Conservation (phyloP, 257 asterid genomes). For the Craterostigma plantagineum region DNA sequence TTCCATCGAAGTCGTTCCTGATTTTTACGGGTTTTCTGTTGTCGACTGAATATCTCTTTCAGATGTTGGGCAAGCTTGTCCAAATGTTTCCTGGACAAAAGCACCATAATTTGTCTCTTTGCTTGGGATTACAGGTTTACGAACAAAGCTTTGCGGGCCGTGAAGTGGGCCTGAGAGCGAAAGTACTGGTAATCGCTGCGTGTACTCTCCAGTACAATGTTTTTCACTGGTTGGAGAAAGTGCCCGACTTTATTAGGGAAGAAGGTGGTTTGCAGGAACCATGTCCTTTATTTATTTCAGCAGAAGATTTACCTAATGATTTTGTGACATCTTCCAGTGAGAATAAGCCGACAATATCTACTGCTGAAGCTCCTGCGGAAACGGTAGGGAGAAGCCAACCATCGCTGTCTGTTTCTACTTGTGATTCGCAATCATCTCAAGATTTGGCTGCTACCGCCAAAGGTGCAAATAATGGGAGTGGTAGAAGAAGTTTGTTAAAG, state of each 20-base stretch:
- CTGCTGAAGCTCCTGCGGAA: slow-evolving; percentile 24
- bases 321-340: slow-evolving; percentile 20
- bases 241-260: slow-evolving; percentile 36
- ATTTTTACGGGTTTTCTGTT: slow-evolving; percentile 69
- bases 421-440: slow-evolving; percentile 21
- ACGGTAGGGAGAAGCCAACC: slow-evolving; percentile 29
- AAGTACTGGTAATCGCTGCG: slow-evolving; percentile 78
- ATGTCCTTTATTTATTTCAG: slow-evolving; percentile 73
- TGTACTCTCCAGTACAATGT: slow-evolving; percentile 89
- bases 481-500: slow-evolving; percentile 39
- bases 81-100: slow-evolving; percentile 91
- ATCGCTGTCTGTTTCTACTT: slow-evolving; percentile 31
- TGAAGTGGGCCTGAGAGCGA: slow-evolving; percentile 82
- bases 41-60: slow-evolving; percentile 68
- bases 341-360: slow-evolving; percentile 21
- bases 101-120: slow-evolving; percentile 41
- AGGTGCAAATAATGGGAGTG: slow-evolving; percentile 13
- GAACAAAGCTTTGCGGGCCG: slow-evolving; percentile 54
- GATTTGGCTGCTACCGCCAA: slow-evolving; percentile 17
- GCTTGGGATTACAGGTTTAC: slow-evolving; percentile 70
- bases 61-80: slow-evolving; percentile 83
- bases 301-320: slow-evolving; percentile 29
- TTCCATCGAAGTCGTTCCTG: slow-evolving; percentile 72
- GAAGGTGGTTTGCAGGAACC: slow-evolving; percentile 61
- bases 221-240: slow-evolving; percentile 68